Base-by-base conservation (phyloP, 1,284 basidiomycete species). In the Boletellus deceptivus region DNA sequence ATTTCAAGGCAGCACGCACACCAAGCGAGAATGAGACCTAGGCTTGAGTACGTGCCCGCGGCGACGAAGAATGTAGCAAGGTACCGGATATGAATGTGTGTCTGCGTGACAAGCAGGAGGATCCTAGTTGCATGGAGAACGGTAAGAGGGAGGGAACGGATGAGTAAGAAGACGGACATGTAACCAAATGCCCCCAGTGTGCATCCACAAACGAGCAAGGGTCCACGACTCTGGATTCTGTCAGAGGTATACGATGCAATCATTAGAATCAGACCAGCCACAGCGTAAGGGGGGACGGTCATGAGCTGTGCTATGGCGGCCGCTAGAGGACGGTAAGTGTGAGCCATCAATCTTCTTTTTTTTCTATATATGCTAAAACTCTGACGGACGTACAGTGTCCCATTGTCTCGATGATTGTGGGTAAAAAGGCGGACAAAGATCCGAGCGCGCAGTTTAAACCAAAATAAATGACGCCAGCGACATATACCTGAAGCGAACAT, bases 281-380 rank as follows among this genome's bases (percentile, higher is more conserved):
- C 81, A 3, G 82, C 87, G 59, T 92, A 92, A 16, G 91, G 90
- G 3, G 91, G 91, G 7, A 93, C 89, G 0, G 91, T 88, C 58
- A 89, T 71, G 5, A 89, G 64, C 56, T 89, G 86, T 0, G 85
- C 82, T 17, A 73, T 61, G 0, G 80, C 81, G 46, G 74, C 67
- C 17, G 74, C 80, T 81, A 31, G 52, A 13, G 33, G 40, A 43
- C 16, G 25, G 4, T 27, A 45, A 16, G 53, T 17, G 5, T 1
- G 13, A 24, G 27, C 45, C 42, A 29, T 53, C 17, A 50, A 47
- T 22, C 18, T 20, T 20, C 42, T 14, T 25, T 25, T 25, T 25
- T 29, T 9, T 2, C 3, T n/a, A 22, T 22, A 22, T 5, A 22
- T 22, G 5, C 4, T 22, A 22, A 3, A 22, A 22, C 4, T 3